Evolutionary conservation across 352 stramenopile genomes (phyloP).

Genomic region (Pythium folliculosum): DNA sequence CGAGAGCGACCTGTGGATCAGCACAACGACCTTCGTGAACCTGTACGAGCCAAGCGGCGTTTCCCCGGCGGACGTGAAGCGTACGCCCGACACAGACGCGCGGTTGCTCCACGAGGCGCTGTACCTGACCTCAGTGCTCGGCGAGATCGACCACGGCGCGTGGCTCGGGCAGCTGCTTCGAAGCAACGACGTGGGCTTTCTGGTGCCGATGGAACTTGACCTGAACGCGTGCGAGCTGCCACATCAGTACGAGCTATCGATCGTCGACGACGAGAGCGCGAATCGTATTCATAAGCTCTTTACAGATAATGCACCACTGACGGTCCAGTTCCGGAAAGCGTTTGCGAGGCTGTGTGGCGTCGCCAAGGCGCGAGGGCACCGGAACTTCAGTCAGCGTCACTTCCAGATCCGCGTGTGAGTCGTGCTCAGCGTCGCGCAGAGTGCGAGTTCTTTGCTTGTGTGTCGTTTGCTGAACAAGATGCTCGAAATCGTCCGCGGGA

Average conservation of each 20-base stretch:
- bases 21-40: neutral
- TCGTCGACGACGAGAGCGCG: neutral
- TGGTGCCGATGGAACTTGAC: neutral
- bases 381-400: neutral
- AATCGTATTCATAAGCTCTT: neutral
- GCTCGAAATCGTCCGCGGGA: neutral
- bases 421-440: neutral
- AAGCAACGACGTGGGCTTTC: slow-evolving; percentile 2
- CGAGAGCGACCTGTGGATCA: neutral
- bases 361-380: neutral
- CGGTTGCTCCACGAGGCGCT: slow-evolving; percentile 1
- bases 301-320: neutral
- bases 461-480: neutral
- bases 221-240: neutral
- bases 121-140: neutral
- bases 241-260: neutral
- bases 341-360: neutral
- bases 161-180: neutral
- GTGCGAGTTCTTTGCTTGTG: neutral
- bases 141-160: slow-evolving; percentile 1
- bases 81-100: neutral
- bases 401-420: neutral
- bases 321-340: neutral
- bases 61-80: neutral
- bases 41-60: neutral